phyloP scores from a whole-genome alignment of 2,329 filamentous ascomycete genomes.

The Coniochaeta sp. region DNA sequence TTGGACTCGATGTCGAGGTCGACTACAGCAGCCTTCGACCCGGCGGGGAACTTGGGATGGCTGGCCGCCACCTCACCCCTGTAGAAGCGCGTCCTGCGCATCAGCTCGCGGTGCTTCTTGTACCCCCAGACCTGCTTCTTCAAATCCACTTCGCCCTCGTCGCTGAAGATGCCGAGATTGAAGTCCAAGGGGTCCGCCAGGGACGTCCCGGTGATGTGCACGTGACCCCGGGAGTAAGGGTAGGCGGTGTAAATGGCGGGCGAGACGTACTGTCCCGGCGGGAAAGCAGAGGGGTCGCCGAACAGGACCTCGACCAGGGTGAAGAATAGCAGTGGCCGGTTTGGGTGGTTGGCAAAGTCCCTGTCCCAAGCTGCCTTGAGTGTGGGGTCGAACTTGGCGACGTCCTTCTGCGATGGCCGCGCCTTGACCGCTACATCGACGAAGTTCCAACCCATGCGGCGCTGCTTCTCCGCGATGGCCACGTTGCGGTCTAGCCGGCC shows the following conservation, averaged over 20 bases:
- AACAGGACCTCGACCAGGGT: slow-evolving; percentile 31
- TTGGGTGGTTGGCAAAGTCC: slow-evolving; percentile 14
- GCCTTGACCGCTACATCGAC: slow-evolving; percentile 6
- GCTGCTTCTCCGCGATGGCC: slow-evolving; percentile 16
- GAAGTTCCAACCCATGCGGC: slow-evolving; percentile 5
- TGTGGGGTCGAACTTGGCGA: neutral
- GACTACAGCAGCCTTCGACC: slow-evolving; percentile 30
- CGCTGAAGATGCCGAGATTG: slow-evolving; percentile 48
- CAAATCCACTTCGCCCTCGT: slow-evolving; percentile 44
- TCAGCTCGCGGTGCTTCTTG: slow-evolving; percentile 45
- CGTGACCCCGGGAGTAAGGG: slow-evolving; percentile 52
- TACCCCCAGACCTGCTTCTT: slow-evolving; percentile 56
- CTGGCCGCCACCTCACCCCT: slow-evolving; percentile 33
- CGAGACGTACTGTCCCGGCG: slow-evolving; percentile 41
- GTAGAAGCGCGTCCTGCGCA: slow-evolving; percentile 46
- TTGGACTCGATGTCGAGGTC: slow-evolving; percentile 15
- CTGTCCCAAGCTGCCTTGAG: neutral
- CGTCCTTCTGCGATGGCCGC: slow-evolving; percentile 5
- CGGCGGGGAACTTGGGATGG: slow-evolving; percentile 36
- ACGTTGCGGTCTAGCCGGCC: slow-evolving; percentile 11
- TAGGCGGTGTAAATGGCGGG: slow-evolving; percentile 49
- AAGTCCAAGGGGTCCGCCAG: slow-evolving; percentile 43
- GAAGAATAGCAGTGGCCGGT: slow-evolving; percentile 41
- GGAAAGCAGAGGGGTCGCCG: slow-evolving; percentile 30
- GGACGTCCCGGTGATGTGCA: slow-evolving; percentile 47